Conservation (phyloP, 805 yeast genomes). For the Maudiozyma turicensis region DNA sequence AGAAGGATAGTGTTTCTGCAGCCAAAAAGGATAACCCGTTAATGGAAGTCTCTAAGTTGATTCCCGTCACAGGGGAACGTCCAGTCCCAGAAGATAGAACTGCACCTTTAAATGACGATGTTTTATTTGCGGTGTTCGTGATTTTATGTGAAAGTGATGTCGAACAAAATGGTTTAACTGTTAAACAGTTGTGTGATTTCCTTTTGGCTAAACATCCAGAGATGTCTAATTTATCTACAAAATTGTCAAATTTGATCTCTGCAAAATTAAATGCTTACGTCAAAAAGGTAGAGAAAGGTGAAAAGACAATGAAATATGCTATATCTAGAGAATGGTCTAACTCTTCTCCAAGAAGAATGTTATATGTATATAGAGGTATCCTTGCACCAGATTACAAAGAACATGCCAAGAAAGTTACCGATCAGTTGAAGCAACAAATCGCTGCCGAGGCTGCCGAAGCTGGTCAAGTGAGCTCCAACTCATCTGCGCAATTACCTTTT, state of each 20-base stretch:
- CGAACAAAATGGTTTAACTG: conserved; percentile 76
- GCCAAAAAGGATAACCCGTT: conserved; percentile 19
- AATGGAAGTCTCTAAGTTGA: conserved; percentile 52
- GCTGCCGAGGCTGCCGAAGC: not conserved
- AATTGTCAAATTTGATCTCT: conserved; percentile 69
- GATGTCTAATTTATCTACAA: conserved; percentile 71
- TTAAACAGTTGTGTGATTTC: conserved; percentile 74
- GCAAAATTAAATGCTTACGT: conserved; percentile 82
- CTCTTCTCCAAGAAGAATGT: conserved; percentile 83
- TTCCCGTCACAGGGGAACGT: conserved; percentile 70
- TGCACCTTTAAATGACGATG: conserved; percentile 52
- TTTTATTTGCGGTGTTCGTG: conserved; percentile 62
- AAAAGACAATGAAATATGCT: conserved; percentile 59
- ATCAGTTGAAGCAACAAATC: conserved; percentile 18
- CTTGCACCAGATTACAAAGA: conserved; percentile 65
- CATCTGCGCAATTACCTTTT: no score
- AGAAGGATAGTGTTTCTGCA: conserved; percentile 9
- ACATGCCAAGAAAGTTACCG: conserved; percentile 52
- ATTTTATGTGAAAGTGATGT: conserved; percentile 62
- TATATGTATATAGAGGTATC: conserved; percentile 73
- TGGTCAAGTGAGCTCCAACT: no score
- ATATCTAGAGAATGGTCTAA: conserved; percentile 85
- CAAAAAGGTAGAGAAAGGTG: conserved; percentile 78
- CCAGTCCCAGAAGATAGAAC: conserved; percentile 62
- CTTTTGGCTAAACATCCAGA: conserved; percentile 69